Percentiles rank a stretch among this genome's conserved stretches.
These are phyloP conservation scores for Ogataea kodamae DNA, from an alignment of 805 yeast species.

Conservation along the genomic window DNA sequence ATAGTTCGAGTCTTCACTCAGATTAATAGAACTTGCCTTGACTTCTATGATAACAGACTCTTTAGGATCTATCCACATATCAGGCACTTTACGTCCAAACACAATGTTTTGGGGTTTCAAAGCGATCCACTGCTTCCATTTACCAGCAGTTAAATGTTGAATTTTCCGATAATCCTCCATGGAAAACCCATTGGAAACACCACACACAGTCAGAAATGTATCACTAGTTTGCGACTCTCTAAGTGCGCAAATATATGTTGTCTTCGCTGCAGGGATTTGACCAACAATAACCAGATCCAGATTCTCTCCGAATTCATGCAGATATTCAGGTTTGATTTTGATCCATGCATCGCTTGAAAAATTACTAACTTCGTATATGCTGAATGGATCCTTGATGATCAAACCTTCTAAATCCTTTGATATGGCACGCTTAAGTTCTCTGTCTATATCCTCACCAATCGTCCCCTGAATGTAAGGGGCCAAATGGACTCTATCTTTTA, in stretches of 20 bases:
- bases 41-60: slow-evolving; percentile 78
- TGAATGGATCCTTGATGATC: slow-evolving; percentile 61
- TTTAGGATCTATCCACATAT: slow-evolving; percentile 74
- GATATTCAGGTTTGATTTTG: slow-evolving; percentile 87
- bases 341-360: slow-evolving; percentile 65
- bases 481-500: slow-evolving; percentile 49
- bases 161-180: slow-evolving; percentile 58
- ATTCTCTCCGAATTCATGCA: slow-evolving; percentile 82
- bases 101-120: slow-evolving; percentile 43
- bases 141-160: slow-evolving; percentile 50
- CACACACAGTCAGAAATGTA: slow-evolving; percentile 63
- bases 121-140: slow-evolving; percentile 48
- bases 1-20: slow-evolving; percentile 42
- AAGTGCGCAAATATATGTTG: slow-evolving; percentile 72
- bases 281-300: slow-evolving; percentile 81
- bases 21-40: slow-evolving; percentile 71
- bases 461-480: slow-evolving; percentile 39
- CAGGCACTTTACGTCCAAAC: slow-evolving; percentile 63
- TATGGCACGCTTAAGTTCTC: slow-evolving; percentile 56
- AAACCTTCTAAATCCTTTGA: slow-evolving; percentile 74
- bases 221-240: slow-evolving; percentile 38
- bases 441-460: slow-evolving; percentile 50
- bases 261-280: slow-evolving; percentile 66
- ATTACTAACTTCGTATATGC: slow-evolving; percentile 59
- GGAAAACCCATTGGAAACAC: slow-evolving; percentile 82